Percentiles rank a stretch among this genome's conserved stretches.
These are phyloP conservation scores for Panaeolus cyanescens DNA, from an alignment of 768 basidiomycete genomes.

Conservation along the genomic window DNA sequence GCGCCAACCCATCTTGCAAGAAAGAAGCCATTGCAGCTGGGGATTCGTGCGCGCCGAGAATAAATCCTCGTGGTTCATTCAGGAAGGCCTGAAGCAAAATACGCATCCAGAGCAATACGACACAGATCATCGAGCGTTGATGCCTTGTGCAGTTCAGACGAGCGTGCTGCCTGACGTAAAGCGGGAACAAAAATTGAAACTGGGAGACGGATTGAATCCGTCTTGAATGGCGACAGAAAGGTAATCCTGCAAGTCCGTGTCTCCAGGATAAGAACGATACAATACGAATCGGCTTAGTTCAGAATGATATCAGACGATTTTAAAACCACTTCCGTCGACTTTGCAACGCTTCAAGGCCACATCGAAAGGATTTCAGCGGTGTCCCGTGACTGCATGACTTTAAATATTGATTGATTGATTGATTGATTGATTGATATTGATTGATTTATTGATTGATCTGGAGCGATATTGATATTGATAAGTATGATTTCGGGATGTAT, in stretches of 20 bases:
- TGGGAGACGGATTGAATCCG: constrained; percentile 56
- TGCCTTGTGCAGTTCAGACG: constrained; percentile 61
- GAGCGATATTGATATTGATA: too few species aligned
- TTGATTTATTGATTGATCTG: too few species aligned
- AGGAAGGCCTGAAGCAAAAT: constrained; percentile 58
- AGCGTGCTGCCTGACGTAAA: constrained; percentile 67
- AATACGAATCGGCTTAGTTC: too few species aligned
- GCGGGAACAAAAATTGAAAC: constrained; percentile 62
- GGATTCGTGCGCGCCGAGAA: constrained; percentile 52
- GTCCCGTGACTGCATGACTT: too few species aligned
- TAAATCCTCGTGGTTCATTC: constrained; percentile 50
- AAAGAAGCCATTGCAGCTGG: constrained; percentile 51
- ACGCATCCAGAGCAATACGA: constrained; percentile 61
- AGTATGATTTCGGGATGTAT: too few species aligned
- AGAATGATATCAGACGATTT: too few species aligned
- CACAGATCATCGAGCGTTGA: constrained; percentile 74
- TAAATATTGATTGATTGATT: too few species aligned
- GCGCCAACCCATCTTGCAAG: constrained; percentile 60
- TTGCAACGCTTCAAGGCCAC: too few species aligned
- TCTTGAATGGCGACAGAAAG: constrained; percentile 59
- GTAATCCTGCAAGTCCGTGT: constrained; percentile 67
- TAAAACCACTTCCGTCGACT: too few species aligned
- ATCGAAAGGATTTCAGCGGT: too few species aligned
- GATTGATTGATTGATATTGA: too few species aligned
- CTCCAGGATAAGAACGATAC: constrained; percentile 70